Evolutionary conservation across 768 basidiomycete species (phyloP).

Genomic region (Boletus sensibilis): DNA sequence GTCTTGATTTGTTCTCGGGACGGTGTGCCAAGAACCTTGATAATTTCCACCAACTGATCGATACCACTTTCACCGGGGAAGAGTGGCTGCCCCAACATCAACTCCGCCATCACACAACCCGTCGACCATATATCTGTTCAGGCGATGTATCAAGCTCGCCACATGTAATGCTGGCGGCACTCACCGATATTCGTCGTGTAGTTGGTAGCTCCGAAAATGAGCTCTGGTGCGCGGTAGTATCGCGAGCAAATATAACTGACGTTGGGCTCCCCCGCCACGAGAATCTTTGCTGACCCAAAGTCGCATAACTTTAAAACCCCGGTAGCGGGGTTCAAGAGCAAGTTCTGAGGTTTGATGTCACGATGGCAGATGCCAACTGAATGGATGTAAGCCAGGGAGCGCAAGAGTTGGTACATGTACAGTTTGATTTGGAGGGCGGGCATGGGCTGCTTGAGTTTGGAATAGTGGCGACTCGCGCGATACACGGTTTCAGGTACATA

Average conservation of each 20-base stretch:
- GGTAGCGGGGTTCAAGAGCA: slow-evolving; percentile 94
- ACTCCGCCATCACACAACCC: slow-evolving; percentile 99
- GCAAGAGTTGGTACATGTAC: slow-evolving; percentile 99
- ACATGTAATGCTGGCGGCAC: slow-evolving; percentile 29
- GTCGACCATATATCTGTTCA: slow-evolving; percentile 95
- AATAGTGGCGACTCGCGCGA: slow-evolving; percentile 97
- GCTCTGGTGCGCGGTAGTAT: slow-evolving; percentile 98
- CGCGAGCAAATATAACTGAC: slow-evolving; percentile 99
- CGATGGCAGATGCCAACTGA: slow-evolving; percentile 99
- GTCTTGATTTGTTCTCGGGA: slow-evolving; percentile 99
- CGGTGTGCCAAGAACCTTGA: slow-evolving; percentile 98
- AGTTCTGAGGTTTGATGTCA: slow-evolving; percentile 99
- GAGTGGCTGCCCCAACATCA: slow-evolving; percentile 97
- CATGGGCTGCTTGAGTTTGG: slow-evolving; percentile 99
- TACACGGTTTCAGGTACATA: slow-evolving; percentile 99
- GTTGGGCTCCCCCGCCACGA: slow-evolving; percentile 97
- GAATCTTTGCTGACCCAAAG: slow-evolving; percentile 98
- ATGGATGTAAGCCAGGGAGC: slow-evolving; percentile 98
- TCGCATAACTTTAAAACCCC: slow-evolving; percentile 98
- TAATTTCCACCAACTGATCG: slow-evolving; percentile 99
- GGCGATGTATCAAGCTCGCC: slow-evolving; percentile 7
- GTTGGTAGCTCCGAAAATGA: slow-evolving; percentile 99
- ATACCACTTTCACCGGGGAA: slow-evolving; percentile 99
- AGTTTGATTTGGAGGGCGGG: slow-evolving; percentile 99
- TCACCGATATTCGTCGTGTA: slow-evolving; percentile 98